Conservation (phyloP, 2,329 filamentous ascomycete species). For the Gliomastix tumulicola region DNA sequence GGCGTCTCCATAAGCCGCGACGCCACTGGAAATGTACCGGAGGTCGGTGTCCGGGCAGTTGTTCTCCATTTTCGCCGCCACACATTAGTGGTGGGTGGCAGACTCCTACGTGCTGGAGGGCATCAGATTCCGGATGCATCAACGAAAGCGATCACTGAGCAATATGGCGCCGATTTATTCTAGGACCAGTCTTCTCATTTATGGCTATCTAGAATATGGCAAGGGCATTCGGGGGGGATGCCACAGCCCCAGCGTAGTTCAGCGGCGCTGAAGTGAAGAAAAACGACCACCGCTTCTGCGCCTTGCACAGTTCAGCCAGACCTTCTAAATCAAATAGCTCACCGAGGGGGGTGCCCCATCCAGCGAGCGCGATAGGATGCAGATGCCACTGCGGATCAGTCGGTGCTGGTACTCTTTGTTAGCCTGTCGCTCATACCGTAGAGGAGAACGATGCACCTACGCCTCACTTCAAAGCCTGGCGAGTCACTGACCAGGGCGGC, state of each 20-base stretch:
- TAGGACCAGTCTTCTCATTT: no score
- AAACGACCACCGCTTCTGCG: conserved; percentile 8
- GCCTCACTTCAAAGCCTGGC: conserved; percentile 15
- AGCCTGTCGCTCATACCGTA: no score
- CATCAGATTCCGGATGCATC: no score
- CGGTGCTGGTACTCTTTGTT: conserved; percentile 3
- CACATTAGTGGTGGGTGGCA: no score
- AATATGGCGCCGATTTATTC: no score
- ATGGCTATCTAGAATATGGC: conserved; percentile 12
- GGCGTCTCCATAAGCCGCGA: no score
- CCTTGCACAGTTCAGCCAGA: conserved; percentile 10
- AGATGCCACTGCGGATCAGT: conserved; percentile 8
- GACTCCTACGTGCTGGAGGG: no score
- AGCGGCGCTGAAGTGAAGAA: conserved; percentile 11
- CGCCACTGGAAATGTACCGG: no score
- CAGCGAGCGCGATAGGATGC: conserved; percentile 16
- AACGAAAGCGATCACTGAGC: no score
- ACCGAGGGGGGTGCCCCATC: conserved; percentile 16
- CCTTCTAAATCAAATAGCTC: conserved; percentile 18
- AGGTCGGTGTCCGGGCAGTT: no score
- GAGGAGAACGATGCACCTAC: conserved; percentile 4
- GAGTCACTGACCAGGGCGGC: conserved; percentile 47
- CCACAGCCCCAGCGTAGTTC: conserved; percentile 10
- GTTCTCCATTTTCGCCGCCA: no score
- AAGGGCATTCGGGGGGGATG: conserved; percentile 10